Evolutionary conservation across 2,329 filamentous ascomycete species (phyloP).

Genomic region (Arthrobotrys sinensis): DNA sequence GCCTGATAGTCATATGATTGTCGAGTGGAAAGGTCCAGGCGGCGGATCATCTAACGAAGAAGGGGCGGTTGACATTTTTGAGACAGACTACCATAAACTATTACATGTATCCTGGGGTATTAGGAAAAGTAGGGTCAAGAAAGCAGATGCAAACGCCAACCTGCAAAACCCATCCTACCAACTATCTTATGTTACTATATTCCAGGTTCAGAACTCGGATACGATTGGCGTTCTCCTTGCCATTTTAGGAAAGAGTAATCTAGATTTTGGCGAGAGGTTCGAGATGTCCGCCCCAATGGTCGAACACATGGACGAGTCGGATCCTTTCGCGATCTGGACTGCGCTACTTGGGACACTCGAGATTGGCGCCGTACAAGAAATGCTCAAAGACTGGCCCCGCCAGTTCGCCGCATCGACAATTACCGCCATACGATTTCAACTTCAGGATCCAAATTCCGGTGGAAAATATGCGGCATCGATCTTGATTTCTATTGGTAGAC

Average conservation of each 20-base stretch:
- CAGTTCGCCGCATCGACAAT: neutral
- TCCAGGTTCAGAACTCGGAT: neutral
- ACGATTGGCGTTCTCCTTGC: neutral
- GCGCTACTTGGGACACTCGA: constrained; percentile 34
- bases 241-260: neutral
- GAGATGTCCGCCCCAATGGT: neutral
- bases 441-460: neutral
- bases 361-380: constrained; percentile 14
- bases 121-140: neutral
- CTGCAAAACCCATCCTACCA: neutral
- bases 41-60: neutral
- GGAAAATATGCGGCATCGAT: neutral
- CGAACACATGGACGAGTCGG: neutral
- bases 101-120: neutral
- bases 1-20: constrained; percentile 2
- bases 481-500: neutral
- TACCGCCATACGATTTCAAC: neutral
- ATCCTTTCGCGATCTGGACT: neutral
- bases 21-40: neutral
- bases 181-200: neutral
- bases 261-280: neutral
- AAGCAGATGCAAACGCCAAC: neutral
- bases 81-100: neutral
- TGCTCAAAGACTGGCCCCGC: constrained; percentile 5
- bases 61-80: neutral